phyloP scores from a whole-genome alignment of 2,329 filamentous ascomycete species.

The Pseudonectria foliicola region DNA sequence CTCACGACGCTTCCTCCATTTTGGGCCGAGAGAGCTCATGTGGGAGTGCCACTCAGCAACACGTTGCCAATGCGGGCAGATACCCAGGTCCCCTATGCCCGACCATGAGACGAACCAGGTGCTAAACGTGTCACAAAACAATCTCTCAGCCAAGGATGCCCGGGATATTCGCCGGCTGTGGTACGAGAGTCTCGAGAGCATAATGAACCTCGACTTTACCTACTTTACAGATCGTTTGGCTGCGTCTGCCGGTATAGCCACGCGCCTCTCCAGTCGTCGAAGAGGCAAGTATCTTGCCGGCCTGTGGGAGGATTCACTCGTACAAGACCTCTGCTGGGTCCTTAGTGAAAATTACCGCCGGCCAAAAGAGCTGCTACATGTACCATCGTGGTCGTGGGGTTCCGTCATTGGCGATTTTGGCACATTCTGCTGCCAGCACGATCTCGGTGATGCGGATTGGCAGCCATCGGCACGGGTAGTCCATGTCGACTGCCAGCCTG shows the following conservation, averaged over 20 bases:
- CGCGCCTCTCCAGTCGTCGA: slow-evolving; percentile 3
- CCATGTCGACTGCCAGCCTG: slow-evolving; percentile 6
- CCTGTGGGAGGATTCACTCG: slow-evolving; percentile 9
- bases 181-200: slow-evolving; percentile 11
- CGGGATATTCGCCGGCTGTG: slow-evolving; percentile 3
- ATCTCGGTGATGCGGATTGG: slow-evolving; percentile 3
- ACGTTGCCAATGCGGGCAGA: slow-evolving; percentile 10
- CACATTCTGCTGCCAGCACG: slow-evolving; percentile 7
- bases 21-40: slow-evolving; percentile 8
- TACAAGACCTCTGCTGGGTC: slow-evolving; percentile 10
- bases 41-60: slow-evolving; percentile 12
- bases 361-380: slow-evolving; percentile 4
- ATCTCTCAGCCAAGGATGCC: slow-evolving; percentile 1
- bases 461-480: slow-evolving; percentile 1
- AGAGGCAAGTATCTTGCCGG: slow-evolving; percentile 8
- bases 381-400: slow-evolving; percentile 12
- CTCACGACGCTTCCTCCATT: slow-evolving; percentile 11
- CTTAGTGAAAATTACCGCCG: slow-evolving; percentile 4
- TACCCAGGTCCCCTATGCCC: slow-evolving; percentile 1
- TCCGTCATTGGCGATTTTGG: slow-evolving; percentile 9
- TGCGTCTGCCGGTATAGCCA: slow-evolving; percentile 6
- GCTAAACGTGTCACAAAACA: slow-evolving; percentile 6
- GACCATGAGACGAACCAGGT: slow-evolving; percentile 7
- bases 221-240: slow-evolving; percentile 7
- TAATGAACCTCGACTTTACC: slow-evolving; percentile 12